Conservation (phyloP, 192 early-diverging fungal species). For the Coemansia umbellata region DNA sequence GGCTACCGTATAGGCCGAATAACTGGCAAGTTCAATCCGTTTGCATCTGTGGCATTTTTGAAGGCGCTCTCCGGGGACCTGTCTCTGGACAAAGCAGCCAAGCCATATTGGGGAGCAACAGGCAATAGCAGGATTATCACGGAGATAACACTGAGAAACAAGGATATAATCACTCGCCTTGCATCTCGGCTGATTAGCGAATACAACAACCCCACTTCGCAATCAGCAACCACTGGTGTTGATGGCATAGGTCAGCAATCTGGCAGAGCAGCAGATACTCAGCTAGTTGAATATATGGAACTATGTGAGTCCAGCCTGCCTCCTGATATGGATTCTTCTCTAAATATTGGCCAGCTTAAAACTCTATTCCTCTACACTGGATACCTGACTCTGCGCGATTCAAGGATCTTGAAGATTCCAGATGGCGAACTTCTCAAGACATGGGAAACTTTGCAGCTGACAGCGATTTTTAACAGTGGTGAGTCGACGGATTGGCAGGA, state of each 20-base stretch:
- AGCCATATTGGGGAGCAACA: background rate
- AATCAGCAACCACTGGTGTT: no score
- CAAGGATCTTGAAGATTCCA: background rate
- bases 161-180: background rate
- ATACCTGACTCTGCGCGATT: background rate
- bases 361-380: conserved; percentile 16
- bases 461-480: background rate
- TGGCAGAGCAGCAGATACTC: no score
- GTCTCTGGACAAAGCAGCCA: background rate
- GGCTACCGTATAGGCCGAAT: background rate
- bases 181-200: background rate
- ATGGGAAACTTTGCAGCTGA: background rate
- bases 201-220: background rate
- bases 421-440: conserved; percentile 1
- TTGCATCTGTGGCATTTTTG: background rate
- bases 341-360: background rate
- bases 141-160: background rate
- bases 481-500: background rate
- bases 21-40: conserved; percentile 3
- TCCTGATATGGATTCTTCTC: background rate
- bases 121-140: background rate
- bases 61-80: background rate
- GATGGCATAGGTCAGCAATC: no score
- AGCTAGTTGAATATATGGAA: no score
- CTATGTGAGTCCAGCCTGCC: no score